Evolutionary conservation across 768 basidiomycete species (phyloP).

Genomic region (Collybia nuda): DNA sequence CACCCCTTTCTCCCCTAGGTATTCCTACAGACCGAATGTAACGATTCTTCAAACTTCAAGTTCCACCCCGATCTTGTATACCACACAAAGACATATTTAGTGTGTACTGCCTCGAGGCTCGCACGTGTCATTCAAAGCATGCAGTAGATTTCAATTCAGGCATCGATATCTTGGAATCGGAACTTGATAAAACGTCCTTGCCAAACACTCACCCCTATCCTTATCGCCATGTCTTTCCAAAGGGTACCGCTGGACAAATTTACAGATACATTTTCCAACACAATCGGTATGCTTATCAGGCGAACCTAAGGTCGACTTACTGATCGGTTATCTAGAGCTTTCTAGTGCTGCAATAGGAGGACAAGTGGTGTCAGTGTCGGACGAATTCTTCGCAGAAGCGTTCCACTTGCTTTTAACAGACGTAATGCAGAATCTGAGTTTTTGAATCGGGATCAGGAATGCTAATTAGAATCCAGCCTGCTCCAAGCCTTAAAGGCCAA

Average conservation of each 20-base stretch:
- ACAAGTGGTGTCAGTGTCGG: slow-evolving; percentile 72
- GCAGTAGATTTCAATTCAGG: background rate
- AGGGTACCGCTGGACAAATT: slow-evolving; percentile 47
- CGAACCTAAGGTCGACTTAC: background rate
- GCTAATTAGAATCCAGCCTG: slow-evolving; percentile 52
- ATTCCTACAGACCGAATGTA: too few species aligned
- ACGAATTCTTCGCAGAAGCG: slow-evolving; percentile 95
- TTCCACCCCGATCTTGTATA: too few species aligned
- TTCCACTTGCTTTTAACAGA: slow-evolving; percentile 79
- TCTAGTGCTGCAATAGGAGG: slow-evolving; percentile 87
- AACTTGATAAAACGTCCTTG: too few species aligned
- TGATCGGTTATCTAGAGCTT: slow-evolving; percentile 58
- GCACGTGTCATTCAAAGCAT: background rate
- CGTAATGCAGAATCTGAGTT: slow-evolving; percentile 39
- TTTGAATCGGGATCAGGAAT: background rate
- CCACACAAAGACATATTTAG: too few species aligned
- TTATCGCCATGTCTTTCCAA: slow-evolving; percentile 40
- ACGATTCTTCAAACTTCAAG: too few species aligned
- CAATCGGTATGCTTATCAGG: slow-evolving; percentile 41
- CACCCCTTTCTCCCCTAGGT: too few species aligned
- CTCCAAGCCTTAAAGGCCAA: slow-evolving; percentile 89
- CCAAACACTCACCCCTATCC: background rate
- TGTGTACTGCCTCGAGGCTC: too few species aligned
- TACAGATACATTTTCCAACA: slow-evolving; percentile 40
- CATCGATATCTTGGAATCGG: too few species aligned